Conservation (phyloP, 441 rosid genomes). For the Aleurites moluccanus region DNA sequence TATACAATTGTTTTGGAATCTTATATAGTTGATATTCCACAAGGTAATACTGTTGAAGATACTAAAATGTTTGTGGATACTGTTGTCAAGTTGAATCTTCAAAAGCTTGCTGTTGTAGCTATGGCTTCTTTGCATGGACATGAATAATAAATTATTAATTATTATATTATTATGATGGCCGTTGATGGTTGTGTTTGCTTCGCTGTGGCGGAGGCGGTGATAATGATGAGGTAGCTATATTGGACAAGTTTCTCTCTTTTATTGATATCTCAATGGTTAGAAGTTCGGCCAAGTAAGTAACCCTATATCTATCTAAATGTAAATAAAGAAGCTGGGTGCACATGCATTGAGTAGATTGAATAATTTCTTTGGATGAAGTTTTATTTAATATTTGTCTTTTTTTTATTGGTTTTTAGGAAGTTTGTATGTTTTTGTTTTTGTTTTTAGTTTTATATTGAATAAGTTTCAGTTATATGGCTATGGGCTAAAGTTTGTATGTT, state of each 20-base stretch:
- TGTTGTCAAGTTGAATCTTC: slow-evolving; percentile 64
- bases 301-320: too few species aligned
- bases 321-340: too few species aligned
- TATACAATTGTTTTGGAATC: slow-evolving; percentile 78
- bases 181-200: not conserved
- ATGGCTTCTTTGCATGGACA: slow-evolving; percentile 32
- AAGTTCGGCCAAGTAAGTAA: too few species aligned
- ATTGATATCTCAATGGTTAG: slow-evolving; percentile 9
- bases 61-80: slow-evolving; percentile 84
- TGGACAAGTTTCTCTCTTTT: too few species aligned
- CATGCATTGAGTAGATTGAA: too few species aligned
- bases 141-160: slow-evolving; percentile 18
- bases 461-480: slow-evolving; percentile 47
- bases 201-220: not conserved
- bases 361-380: slow-evolving; percentile 9
- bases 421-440: slow-evolving; percentile 11
- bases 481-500: slow-evolving; percentile 14
- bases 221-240: not conserved
- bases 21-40: slow-evolving; percentile 73
- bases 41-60: slow-evolving; percentile 71
- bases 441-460: not conserved
- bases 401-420: not conserved
- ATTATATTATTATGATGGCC: too few species aligned
- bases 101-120: slow-evolving; percentile 28
- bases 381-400: not conserved